phyloP scores from a whole-genome alignment of 306 rosid genomes.

The Urtica urens region DNA sequence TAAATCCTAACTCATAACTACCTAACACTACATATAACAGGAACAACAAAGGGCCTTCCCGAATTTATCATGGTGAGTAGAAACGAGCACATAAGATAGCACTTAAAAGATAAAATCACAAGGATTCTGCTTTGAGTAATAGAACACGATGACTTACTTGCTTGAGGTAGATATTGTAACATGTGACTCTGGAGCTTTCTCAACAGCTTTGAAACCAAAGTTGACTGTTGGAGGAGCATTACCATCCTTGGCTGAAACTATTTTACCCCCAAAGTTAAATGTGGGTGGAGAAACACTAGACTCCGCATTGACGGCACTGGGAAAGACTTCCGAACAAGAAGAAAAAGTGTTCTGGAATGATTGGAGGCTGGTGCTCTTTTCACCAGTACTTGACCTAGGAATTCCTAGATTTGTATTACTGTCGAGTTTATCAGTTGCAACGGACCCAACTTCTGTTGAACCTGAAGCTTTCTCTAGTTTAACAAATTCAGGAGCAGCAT shows the following conservation, averaged over 20 bases:
- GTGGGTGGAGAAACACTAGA: constrained; percentile 20
- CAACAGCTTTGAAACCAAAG: constrained; percentile 17
- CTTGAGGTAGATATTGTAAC: constrained; percentile 32
- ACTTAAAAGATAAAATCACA: neutral
- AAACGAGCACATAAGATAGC: too few relatives aligned
- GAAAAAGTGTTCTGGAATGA: constrained; percentile 13
- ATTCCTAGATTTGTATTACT: constrained; percentile 18
- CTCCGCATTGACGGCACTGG: constrained; percentile 13
- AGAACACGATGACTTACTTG: constrained; percentile 35
- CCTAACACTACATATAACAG: neutral
- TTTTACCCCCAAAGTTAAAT: constrained; percentile 30
- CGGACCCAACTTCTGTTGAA: constrained; percentile 21
- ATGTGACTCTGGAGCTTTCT: constrained; percentile 24
- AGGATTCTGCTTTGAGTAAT: neutral
- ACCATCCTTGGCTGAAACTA: constrained; percentile 24
- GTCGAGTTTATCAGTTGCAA: constrained; percentile 14
- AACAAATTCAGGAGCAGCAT: constrained; percentile 18
- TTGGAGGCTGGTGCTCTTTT: constrained; percentile 21
- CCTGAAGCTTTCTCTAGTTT: constrained; percentile 22
- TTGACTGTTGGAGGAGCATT: constrained; percentile 20
- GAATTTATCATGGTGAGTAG: too few relatives aligned
- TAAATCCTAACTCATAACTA: neutral
- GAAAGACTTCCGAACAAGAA: constrained; percentile 17
- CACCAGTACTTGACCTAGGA: constrained; percentile 26
- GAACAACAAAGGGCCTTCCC: neutral